Percentiles rank a stretch among this genome's conserved stretches.
Evolutionary conservation across 2,329 filamentous ascomycete species (phyloP).

Genomic region (Stachybotrys chlorohalonatus): DNA sequence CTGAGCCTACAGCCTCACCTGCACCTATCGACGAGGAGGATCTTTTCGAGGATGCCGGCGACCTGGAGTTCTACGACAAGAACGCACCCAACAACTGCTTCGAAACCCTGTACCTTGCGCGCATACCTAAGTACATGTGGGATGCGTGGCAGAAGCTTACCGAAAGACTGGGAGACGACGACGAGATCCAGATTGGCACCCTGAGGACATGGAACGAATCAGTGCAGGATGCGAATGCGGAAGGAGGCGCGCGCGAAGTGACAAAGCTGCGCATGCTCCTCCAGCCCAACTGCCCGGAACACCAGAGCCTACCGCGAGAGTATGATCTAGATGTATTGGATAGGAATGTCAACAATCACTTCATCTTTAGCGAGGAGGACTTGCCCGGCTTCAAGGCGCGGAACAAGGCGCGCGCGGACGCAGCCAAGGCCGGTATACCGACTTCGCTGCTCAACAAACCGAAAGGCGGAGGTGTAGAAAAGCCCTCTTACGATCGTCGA

Average conservation of each 20-base stretch:
- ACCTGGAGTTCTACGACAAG: conserved; percentile 46
- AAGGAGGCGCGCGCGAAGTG: conserved; percentile 24
- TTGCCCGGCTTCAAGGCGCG: conserved; percentile 47
- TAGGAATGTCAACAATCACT: conserved; percentile 68
- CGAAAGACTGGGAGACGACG: conserved; percentile 63
- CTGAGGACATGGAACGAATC: conserved; percentile 50
- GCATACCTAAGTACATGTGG: conserved; percentile 73
- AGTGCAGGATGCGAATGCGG: conserved; percentile 42
- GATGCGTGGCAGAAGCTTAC: conserved; percentile 56
- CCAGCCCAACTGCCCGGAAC: conserved; percentile 51
- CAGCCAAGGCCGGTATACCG: conserved; percentile 50
- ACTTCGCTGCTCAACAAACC: conserved; percentile 42
- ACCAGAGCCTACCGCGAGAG: conserved; percentile 74
- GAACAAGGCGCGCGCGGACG: conserved; percentile 46
- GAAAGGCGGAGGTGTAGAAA: conserved; percentile 30
- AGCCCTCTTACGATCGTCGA: conserved; percentile 35
- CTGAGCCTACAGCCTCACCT: conserved; percentile 35
- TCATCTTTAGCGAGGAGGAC: conserved; percentile 89
- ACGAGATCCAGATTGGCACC: conserved; percentile 73
- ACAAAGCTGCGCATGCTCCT: conserved; percentile 55
- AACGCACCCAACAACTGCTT: conserved; percentile 26
- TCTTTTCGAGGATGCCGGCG: conserved; percentile 52
- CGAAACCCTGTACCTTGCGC: conserved; percentile 58
- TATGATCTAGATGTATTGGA: conserved; percentile 69
- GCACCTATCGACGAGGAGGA: conserved; percentile 53